Evolutionary conservation across 129 eudicot species (phyloP).

Genomic region (Flaveria ramosissima): DNA sequence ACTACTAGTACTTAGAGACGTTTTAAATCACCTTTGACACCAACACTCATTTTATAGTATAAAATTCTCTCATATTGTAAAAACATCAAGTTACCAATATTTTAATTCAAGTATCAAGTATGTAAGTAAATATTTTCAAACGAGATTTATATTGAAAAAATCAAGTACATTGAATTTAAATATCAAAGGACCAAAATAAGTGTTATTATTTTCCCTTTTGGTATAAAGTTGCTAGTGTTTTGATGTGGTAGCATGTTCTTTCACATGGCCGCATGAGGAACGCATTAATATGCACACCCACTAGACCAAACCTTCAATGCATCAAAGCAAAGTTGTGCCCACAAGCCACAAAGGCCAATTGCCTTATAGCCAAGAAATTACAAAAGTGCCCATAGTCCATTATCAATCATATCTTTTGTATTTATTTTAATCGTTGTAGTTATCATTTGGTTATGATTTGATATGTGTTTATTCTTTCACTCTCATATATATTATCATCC

Average conservation of each 20-base stretch:
- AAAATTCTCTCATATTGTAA: too few relatives aligned
- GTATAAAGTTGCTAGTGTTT: constrained; percentile 36
- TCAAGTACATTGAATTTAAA: constrained; percentile 8
- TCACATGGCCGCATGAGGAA: constrained; percentile 46
- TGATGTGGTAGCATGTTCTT: constrained; percentile 46
- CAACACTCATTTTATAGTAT: too few relatives aligned
- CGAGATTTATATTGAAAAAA: background rate
- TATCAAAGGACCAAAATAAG: background rate
- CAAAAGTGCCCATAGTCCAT: constrained; percentile 10
- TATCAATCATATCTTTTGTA: background rate
- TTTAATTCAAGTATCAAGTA: too few relatives aligned
- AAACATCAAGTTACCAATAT: too few relatives aligned
- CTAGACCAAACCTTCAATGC: constrained; percentile 27
- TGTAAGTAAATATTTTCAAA: too few relatives aligned
- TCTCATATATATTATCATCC: background rate
- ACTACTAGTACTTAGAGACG: background rate
- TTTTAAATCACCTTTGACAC: background rate
- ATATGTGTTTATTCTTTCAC: background rate
- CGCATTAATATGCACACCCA: constrained; percentile 39
- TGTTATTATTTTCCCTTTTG: constrained; percentile 17
- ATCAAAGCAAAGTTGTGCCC: constrained; percentile 41
- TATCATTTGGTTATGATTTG: background rate
- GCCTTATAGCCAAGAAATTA: constrained; percentile 17
- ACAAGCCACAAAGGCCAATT: constrained; percentile 41
- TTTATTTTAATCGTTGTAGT: background rate